Percentiles rank a stretch among this genome's conserved stretches.
phyloP scores from a whole-genome alignment of 2,329 filamentous ascomycete genomes.

The Botrytis pseudocinerea region DNA sequence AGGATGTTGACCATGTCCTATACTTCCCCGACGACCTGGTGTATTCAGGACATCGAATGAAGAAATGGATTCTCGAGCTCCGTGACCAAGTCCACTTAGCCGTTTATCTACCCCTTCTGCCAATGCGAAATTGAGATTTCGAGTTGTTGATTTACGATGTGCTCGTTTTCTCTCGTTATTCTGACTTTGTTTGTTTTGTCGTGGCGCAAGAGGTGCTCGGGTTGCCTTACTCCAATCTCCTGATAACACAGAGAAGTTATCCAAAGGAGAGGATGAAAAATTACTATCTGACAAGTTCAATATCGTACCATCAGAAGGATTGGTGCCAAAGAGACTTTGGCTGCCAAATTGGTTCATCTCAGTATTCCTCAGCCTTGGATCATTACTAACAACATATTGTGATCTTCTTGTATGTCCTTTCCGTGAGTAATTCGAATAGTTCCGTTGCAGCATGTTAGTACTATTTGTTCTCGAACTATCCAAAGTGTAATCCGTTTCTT shows the following conservation, averaged over 20 bases:
- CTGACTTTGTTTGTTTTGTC: background rate
- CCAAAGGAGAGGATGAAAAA: constrained; percentile 33
- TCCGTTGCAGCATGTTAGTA: constrained; percentile 28
- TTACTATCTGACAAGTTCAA: constrained; percentile 34
- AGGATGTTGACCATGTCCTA: constrained; percentile 34
- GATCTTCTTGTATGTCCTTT: constrained; percentile 35
- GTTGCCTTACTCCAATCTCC: constrained; percentile 24
- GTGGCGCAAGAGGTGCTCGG: constrained; percentile 12
- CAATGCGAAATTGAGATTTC: constrained; percentile 29
- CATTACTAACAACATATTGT: constrained; percentile 25
- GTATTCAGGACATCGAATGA: constrained; percentile 23
- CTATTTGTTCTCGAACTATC: constrained; percentile 31
- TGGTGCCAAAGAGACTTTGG: constrained; percentile 14
- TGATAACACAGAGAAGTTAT: constrained; percentile 32
- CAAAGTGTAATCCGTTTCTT: constrained; percentile 31
- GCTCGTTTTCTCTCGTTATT: constrained; percentile 12
- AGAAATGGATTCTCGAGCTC: constrained; percentile 29
- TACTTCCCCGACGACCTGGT: constrained; percentile 28
- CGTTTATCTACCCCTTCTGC: constrained; percentile 22
- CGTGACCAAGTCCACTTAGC: constrained; percentile 34
- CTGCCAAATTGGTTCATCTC: constrained; percentile 19
- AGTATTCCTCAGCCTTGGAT: constrained; percentile 26
- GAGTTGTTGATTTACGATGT: constrained; percentile 26
- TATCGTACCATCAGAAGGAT: constrained; percentile 23
- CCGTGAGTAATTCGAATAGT: constrained; percentile 38